These are phyloP conservation scores for Russula griseocarnosa DNA, from an alignment of 768 basidiomycete species.

Conservation along the genomic window DNA sequence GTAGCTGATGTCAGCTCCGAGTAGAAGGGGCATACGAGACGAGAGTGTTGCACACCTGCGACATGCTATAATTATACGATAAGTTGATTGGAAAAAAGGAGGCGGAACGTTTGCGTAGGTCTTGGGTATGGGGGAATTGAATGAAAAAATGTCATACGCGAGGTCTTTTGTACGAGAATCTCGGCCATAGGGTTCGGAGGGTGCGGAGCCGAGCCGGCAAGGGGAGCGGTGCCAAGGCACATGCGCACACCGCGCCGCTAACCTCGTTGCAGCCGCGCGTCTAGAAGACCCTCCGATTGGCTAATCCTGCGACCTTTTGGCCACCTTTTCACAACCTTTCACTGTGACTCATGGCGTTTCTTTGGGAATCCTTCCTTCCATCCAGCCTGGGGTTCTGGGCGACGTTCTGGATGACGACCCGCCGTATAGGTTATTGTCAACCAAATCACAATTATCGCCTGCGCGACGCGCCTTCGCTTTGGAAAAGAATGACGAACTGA, in stretches of 20 bases:
- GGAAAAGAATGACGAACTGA: too few species aligned
- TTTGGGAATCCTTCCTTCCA: too few species aligned
- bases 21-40: too few species aligned
- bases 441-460: too few species aligned
- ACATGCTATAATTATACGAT: conserved; percentile 8
- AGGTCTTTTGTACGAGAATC: conserved; percentile 15
- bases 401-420: too few species aligned
- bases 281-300: neutral
- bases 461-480: too few species aligned
- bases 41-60: conserved; percentile 5
- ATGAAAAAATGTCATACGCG: too few species aligned
- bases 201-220: neutral
- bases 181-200: conserved; percentile 4
- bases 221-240: neutral
- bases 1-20: neutral
- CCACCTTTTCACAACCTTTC: neutral
- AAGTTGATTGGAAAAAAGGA: neutral
- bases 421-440: too few species aligned
- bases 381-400: too few species aligned
- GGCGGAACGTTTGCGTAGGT: neutral
- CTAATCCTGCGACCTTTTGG: neutral
- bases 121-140: neutral
- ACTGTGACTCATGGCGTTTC: too few species aligned
- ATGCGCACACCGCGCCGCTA: conserved; percentile 11
- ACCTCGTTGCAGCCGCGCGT: conserved; percentile 12